A percentile compares a stretch with the other conserved stretches of the same genome.
Conservation (phyloP, 108 stramenopile genomes). For the Pelagomonas calceolata region DNA sequence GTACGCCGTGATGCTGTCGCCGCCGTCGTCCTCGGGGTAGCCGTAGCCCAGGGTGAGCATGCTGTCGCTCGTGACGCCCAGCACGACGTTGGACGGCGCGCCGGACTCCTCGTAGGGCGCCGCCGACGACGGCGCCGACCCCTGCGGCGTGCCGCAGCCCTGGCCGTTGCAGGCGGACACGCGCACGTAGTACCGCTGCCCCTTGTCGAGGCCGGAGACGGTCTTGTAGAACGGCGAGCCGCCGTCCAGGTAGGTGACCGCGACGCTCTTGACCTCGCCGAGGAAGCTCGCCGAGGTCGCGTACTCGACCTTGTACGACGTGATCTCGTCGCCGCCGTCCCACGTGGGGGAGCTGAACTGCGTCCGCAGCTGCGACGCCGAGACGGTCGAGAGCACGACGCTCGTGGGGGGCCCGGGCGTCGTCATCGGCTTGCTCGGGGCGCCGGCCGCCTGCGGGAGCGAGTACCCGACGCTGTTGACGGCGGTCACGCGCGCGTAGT, state of each 20-base stretch:
- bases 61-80: conserved; percentile 55
- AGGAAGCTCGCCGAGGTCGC: conserved; percentile 40
- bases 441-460: conserved; percentile 28
- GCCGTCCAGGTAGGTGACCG: conserved; percentile 43
- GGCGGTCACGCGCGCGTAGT: conserved; percentile 67
- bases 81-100: conserved; percentile 49
- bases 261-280: conserved; percentile 17
- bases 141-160: conserved; percentile 55
- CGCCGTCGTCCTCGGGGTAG: conserved; percentile 50
- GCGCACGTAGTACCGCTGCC: conserved; percentile 56
- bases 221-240: conserved; percentile 65
- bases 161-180: conserved; percentile 59
- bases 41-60: conserved; percentile 62
- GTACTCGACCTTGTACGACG: conserved; percentile 61
- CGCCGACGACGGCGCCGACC: conserved; percentile 48
- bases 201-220: conserved; percentile 48
- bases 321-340: conserved; percentile 64
- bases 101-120: conserved; percentile 58
- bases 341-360: conserved; percentile 58
- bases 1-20: conserved; percentile 55
- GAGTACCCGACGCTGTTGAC: conserved; percentile 60
- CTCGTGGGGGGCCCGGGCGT: conserved; percentile 60
- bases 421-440: conserved; percentile 43
- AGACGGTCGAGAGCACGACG: conserved; percentile 50
- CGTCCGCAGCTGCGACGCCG: conserved; percentile 51